Conservation (phyloP, 176 grass and related monocot species). For the Carex myosuroides region DNA sequence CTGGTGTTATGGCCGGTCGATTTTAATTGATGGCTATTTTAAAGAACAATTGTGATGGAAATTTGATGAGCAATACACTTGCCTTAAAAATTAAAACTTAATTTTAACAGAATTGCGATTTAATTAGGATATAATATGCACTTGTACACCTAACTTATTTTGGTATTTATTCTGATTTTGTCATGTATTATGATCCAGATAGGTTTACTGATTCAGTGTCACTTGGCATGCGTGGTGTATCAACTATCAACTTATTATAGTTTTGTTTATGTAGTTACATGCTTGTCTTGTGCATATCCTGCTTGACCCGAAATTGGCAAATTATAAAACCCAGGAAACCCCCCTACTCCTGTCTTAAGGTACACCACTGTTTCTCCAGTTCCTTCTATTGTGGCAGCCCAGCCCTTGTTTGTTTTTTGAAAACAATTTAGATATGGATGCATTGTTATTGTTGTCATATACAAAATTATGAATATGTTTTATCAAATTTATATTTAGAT, state of each 20-base stretch:
- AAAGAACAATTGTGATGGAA: neutral
- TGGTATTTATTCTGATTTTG: neutral
- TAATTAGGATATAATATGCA: neutral
- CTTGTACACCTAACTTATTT: neutral
- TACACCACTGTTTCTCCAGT: neutral
- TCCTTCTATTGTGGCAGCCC: neutral
- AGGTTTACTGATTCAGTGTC: neutral
- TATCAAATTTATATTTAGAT: neutral
- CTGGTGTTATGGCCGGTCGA: neutral
- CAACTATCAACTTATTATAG: neutral
- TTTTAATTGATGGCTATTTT: neutral
- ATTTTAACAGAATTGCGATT: neutral
- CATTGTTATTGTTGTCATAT: neutral
- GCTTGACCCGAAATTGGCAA: neutral
- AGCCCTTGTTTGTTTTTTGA: neutral
- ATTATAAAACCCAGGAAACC: neutral
- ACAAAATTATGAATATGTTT: neutral
- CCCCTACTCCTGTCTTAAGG: neutral
- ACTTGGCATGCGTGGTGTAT: neutral
- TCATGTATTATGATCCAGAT: neutral
- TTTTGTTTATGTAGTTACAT: neutral
- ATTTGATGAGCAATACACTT: neutral
- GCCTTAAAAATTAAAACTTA: neutral
- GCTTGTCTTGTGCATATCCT: neutral
- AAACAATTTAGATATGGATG: neutral